phyloP scores from a whole-genome alignment of 202 grass and related monocot species.

The Schoenoplectus tabernaemontani region DNA sequence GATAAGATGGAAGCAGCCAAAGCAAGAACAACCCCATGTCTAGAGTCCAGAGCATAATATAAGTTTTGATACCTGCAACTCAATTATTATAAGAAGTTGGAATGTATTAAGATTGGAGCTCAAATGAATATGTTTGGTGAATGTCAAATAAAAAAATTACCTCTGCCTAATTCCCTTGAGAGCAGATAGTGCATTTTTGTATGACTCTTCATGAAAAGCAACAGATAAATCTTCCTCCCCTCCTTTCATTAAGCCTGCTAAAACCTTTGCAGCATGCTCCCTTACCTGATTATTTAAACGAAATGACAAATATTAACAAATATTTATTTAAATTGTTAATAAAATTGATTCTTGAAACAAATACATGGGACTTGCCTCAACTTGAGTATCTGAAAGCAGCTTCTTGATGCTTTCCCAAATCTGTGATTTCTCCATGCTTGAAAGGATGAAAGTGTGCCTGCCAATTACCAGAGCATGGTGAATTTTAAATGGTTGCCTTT shows the following conservation, averaged over 20 bases:
- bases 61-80: slow-evolving; percentile 40
- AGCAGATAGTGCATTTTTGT: slow-evolving; percentile 44
- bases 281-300: slow-evolving; percentile 50
- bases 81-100: background rate
- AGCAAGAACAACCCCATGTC: slow-evolving; percentile 86
- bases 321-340: slow-evolving; percentile 5
- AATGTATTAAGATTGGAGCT: background rate
- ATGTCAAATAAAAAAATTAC: slow-evolving; percentile 20
- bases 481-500: background rate
- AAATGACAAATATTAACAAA: no score
- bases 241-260: slow-evolving; percentile 91
- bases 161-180: slow-evolving; percentile 37
- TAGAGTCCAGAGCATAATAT: slow-evolving; percentile 38
- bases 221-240: slow-evolving; percentile 60
- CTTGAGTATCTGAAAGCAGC: slow-evolving; percentile 91
- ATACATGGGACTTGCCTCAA: slow-evolving; percentile 72
- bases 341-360: background rate
- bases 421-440: slow-evolving; percentile 52
- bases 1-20: slow-evolving; percentile 85
- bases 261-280: slow-evolving; percentile 79
- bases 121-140: background rate
- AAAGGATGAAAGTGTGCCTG: slow-evolving; percentile 92
- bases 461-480: slow-evolving; percentile 14
- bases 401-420: slow-evolving; percentile 80
- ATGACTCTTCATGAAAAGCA: slow-evolving; percentile 69